Percentiles rank a stretch among this genome's conserved stretches.
These are phyloP conservation scores for Phytophthora pinifolia DNA, from an alignment of 352 stramenopile genomes.

Conservation along the genomic window DNA sequence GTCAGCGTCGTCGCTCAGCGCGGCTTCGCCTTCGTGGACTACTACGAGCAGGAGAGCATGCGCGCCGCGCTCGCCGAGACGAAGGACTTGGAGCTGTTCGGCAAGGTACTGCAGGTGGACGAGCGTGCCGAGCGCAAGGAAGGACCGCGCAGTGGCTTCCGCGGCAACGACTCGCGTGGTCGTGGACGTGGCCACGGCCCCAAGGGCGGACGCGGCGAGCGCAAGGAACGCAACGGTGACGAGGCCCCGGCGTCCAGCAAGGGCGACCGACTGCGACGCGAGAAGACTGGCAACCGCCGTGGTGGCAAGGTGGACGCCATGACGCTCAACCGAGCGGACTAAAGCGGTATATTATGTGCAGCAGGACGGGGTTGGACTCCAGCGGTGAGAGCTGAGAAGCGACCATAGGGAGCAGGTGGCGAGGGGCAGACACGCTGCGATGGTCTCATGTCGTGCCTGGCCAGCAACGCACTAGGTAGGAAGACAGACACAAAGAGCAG, in stretches of 20 bases:
- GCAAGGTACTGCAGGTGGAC: constrained; percentile 76
- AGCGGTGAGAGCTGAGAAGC: constrained; percentile 6
- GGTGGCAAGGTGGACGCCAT: constrained; percentile 62
- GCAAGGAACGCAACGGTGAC: constrained; percentile 67
- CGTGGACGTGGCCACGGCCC: constrained; percentile 47
- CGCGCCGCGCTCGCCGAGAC: constrained; percentile 64
- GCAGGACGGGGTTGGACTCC: constrained; percentile 10
- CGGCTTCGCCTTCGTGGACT: constrained; percentile 87
- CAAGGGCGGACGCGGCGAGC: constrained; percentile 58
- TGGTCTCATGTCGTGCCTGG: constrained; percentile 14
- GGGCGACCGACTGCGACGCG: constrained; percentile 48
- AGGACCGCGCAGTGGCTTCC: constrained; percentile 57
- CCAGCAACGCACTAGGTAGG: constrained; percentile 31
- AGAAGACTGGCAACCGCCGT: constrained; percentile 64
- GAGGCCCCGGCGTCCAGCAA: constrained; percentile 39
- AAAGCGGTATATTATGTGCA: constrained; percentile 40
- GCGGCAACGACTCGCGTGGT: constrained; percentile 47
- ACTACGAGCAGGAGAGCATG: constrained; percentile 75
- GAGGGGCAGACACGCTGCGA: constrained; percentile 11
- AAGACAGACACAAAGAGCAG: constrained; percentile 35
- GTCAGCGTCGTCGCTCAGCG: constrained; percentile 59
- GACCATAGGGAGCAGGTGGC: neutral
- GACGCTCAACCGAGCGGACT: constrained; percentile 48
- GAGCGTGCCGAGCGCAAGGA: constrained; percentile 79
- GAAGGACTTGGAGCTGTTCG: constrained; percentile 68